These are phyloP conservation scores for Silene coronaria DNA, from an alignment of 179 eudicot genomes.

Conservation along the genomic window DNA sequence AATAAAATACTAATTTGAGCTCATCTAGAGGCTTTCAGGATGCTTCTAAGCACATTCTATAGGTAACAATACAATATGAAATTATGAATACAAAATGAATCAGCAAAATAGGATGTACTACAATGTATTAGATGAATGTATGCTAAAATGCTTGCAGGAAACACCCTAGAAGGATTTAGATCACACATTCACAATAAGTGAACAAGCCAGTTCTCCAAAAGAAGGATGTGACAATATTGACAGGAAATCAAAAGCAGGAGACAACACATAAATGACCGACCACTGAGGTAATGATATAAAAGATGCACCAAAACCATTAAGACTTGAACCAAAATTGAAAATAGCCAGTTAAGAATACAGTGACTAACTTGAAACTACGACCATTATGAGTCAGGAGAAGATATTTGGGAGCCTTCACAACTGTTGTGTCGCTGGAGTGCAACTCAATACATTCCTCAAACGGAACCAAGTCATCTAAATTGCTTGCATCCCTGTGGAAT, in stretches of 20 bases:
- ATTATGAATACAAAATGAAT: too few relatives aligned
- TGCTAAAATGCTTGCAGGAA: neutral
- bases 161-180: neutral
- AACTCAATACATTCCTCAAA: conserved; percentile 91
- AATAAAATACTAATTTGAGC: neutral
- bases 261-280: neutral
- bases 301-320: neutral
- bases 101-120: neutral
- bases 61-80: too few relatives aligned
- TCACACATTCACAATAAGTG: too few relatives aligned
- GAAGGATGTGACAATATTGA: neutral
- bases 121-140: neutral
- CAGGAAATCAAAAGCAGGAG: conserved; percentile 1
- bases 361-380: conserved; percentile 88
- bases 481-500: conserved; percentile 94
- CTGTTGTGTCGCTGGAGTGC: conserved; percentile 50
- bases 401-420: conserved; percentile 83
- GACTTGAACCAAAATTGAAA: conserved; percentile 9
- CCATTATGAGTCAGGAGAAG: conserved; percentile 90
- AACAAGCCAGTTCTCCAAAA: neutral
- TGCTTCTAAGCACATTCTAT: neutral
- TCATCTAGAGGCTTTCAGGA: neutral
- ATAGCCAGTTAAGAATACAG: conserved; percentile 9
- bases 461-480: conserved; percentile 77
- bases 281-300: neutral